Base-by-base conservation (phyloP, 2,329 filamentous ascomycete genomes). In the Sporothrix schenckii region DNA sequence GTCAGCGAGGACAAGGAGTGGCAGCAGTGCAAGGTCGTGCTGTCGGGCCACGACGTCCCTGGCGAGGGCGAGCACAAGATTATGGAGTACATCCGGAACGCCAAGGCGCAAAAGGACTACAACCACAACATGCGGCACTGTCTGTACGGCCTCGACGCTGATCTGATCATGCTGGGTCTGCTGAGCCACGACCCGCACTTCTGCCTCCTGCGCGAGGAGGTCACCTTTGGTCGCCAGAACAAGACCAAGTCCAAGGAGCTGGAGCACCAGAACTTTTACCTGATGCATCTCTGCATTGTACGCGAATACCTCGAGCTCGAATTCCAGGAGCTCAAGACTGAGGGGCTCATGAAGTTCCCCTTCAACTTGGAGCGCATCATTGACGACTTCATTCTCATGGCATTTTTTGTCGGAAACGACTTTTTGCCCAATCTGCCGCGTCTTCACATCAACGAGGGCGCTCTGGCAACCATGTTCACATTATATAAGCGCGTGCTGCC, bases 51-150 rank as follows among this genome's bases (percentile, higher is more conserved):
- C 78, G 96, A 99, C 80, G 94, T 98, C 34, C 95, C 95, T 7
- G 95, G 95, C 76, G 96, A 99, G 82, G 95, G 95, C 76, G 95
- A 99, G 81, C 95, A 99, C 84, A 99, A 99, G 83, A 97, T 99
- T 81, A 99, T 99, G 95, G 96, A 99, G 81, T 99, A 99, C 81
- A 99, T 99, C 80, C 92, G 95, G 75, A 92, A 96, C 80, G 92
- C 95, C 73, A 98, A 98, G 84, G 93, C 94, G 65, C 95, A 99
- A 80, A 92, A 92, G 2, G 88, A 90, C 73, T 99, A 99, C 80
- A 90, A 97, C 79, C 87, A 92, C 66, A 98, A 99, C 77, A 88
- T 97, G 73, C 92, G 95, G 71, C 95, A 99, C 81, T 99, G 96
- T 81, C 85, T 99, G 73, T 99, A 99, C 81, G 96, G 96, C 30